Percentiles rank a stretch among this genome's conserved stretches.
These are phyloP conservation scores for Tetracladium marchalianum DNA, from an alignment of 495 filamentous ascomycete species.

Conservation along the genomic window DNA sequence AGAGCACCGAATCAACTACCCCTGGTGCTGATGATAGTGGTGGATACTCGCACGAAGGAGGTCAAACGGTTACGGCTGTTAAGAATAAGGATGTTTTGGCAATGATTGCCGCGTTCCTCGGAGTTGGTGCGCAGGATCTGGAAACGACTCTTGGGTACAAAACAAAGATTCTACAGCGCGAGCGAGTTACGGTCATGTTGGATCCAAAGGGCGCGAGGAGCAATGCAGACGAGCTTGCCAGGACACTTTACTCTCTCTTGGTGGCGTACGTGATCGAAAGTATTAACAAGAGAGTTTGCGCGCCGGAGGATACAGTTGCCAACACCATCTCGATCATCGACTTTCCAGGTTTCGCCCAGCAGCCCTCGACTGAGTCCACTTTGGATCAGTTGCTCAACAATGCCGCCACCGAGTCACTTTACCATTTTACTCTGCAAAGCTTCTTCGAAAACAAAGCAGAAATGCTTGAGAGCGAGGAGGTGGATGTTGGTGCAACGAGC, in stretches of 20 bases:
- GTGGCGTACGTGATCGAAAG: conserved; percentile 88
- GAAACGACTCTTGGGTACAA: conserved; percentile 88
- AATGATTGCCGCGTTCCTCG: conserved; percentile 85
- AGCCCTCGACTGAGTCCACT: conserved; percentile 67
- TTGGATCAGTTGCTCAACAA: conserved; percentile 94
- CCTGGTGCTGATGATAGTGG: conserved; percentile 83
- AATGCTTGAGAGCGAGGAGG: conserved; percentile 84
- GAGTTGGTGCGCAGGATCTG: conserved; percentile 66
- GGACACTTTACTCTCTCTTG: conserved; percentile 90
- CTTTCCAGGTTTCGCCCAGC: conserved; percentile 89
- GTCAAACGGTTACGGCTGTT: conserved; percentile 72
- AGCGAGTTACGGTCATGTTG: conserved; percentile 94
- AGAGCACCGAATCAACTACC: conserved; percentile 64
- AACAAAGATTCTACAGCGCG: conserved; percentile 87
- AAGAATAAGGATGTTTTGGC: conserved; percentile 86
- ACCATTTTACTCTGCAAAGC: conserved; percentile 86
- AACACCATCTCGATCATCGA: conserved; percentile 95
- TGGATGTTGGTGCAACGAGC: conserved; percentile 77
- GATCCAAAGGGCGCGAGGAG: conserved; percentile 82
- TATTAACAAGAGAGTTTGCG: conserved; percentile 84
- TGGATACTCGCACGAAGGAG: conserved; percentile 91
- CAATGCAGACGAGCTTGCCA: conserved; percentile 88
- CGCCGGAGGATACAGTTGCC: conserved; percentile 73
- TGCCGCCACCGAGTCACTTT: conserved; percentile 80
- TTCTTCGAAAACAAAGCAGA: conserved; percentile 94